Percentiles rank a stretch among this genome's conserved stretches.
These are phyloP conservation scores for Saposhnikovia divaricata DNA, from an alignment of 129 eudicot genomes.

Conservation along the genomic window DNA sequence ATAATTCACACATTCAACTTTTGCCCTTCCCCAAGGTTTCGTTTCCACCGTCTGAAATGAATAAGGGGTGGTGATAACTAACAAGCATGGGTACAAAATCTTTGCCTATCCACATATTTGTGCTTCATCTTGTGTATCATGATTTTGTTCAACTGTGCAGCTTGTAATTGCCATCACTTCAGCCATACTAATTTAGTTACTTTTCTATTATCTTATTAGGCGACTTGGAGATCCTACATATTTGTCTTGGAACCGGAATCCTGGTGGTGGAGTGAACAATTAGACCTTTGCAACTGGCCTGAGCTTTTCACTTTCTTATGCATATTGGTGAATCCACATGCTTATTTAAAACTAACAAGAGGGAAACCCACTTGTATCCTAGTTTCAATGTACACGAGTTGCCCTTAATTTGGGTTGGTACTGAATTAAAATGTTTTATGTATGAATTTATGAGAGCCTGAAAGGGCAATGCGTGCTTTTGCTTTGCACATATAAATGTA, in stretches of 20 bases:
- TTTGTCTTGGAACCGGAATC: slow-evolving; percentile 8
- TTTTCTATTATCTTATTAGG: background rate
- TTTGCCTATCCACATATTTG: background rate
- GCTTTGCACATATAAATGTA: background rate
- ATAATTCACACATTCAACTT: background rate
- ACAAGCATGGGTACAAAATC: background rate
- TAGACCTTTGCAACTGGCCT: background rate
- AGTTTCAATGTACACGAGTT: background rate
- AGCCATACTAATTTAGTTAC: background rate
- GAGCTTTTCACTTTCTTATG: background rate
- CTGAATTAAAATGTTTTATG: background rate
- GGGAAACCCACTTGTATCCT: background rate
- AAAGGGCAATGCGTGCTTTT: background rate
- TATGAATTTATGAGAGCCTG: background rate
- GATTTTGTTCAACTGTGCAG: background rate
- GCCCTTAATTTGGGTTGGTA: background rate
- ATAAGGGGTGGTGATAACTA: background rate
- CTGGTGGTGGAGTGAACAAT: background rate
- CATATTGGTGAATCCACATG: background rate
- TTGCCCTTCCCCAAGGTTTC: background rate
- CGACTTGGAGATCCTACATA: slow-evolving; percentile 2
- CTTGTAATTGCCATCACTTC: background rate
- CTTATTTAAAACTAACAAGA: background rate
- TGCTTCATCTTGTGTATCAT: background rate
- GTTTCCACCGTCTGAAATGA: background rate